phyloP scores from a whole-genome alignment of 139 green algal species.

The Chlamydomonas sphaeroides region DNA sequence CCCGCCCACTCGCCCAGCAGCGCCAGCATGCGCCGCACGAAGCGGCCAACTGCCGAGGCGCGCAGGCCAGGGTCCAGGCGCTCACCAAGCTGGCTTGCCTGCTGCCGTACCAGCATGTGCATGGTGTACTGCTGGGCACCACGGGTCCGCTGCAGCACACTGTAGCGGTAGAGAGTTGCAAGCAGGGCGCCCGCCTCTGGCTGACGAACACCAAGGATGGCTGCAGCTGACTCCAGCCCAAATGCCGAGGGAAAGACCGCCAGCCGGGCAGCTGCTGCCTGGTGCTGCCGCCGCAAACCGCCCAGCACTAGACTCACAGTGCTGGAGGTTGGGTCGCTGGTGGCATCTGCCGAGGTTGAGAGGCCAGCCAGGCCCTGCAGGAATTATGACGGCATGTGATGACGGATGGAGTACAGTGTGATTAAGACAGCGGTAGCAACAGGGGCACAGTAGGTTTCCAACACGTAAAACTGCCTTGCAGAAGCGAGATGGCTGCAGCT shows the following conservation, averaged over 20 bases:
- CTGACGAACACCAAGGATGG: neutral
- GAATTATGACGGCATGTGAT: no score
- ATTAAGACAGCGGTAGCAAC: no score
- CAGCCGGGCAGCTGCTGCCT: neutral
- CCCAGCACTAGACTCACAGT: neutral
- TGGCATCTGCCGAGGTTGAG: no score
- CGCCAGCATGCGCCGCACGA: neutral
- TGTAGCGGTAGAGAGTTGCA: neutral
- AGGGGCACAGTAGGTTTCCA: no score
- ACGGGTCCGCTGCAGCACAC: neutral
- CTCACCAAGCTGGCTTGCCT: neutral
- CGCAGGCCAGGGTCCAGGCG: neutral
- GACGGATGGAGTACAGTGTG: no score
- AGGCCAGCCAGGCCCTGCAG: no score
- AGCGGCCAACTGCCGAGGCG: neutral
- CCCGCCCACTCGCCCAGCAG: neutral
- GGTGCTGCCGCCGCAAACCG: neutral
- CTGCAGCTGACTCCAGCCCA: neutral
- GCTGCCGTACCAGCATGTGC: neutral
- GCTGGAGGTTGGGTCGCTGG: no score
- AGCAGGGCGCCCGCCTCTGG: neutral
- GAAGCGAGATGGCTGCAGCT: no score
- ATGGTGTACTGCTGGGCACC: neutral
- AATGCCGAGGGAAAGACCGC: slow-evolving; percentile 25
- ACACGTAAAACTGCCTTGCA: no score